Conservation (phyloP, 2,329 filamentous ascomycete genomes). For the Fusarium sp. region DNA sequence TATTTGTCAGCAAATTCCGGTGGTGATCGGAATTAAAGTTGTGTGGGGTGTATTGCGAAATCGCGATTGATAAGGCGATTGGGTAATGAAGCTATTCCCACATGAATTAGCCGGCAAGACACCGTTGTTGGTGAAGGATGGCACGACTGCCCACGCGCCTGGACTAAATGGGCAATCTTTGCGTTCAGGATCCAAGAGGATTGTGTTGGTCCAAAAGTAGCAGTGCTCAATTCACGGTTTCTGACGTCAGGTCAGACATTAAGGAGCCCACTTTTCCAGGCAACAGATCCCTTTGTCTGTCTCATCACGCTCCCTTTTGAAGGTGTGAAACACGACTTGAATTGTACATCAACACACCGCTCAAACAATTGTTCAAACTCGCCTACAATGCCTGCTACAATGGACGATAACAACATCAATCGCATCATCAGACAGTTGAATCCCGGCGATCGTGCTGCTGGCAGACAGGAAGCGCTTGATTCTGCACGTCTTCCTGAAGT, state of each 20-base stretch:
- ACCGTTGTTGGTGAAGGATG: too few relatives aligned
- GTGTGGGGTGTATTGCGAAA: neutral
- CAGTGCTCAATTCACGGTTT: neutral
- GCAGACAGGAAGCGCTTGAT: neutral
- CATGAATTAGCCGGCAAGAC: neutral
- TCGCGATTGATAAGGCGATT: neutral
- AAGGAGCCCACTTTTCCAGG: neutral
- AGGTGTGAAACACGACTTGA: neutral
- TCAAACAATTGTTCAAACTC: neutral
- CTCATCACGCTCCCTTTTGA: neutral
- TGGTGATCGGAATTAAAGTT: neutral
- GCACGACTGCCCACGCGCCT: too few relatives aligned
- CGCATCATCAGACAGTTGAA: neutral
- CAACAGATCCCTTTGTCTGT: neutral
- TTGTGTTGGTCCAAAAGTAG: too few relatives aligned
- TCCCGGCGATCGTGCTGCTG: constrained; percentile 2
- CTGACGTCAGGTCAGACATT: neutral
- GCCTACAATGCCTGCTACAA: neutral
- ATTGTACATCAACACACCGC: neutral
- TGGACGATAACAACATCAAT: fast-evolving
- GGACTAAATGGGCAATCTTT: too few relatives aligned
- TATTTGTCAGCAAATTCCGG: neutral
- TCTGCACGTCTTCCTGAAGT: neutral
- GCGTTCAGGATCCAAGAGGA: too few relatives aligned
- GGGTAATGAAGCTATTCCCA: neutral